Base-by-base conservation (phyloP, 495 filamentous ascomycete species). In the Echria macrotheca region DNA sequence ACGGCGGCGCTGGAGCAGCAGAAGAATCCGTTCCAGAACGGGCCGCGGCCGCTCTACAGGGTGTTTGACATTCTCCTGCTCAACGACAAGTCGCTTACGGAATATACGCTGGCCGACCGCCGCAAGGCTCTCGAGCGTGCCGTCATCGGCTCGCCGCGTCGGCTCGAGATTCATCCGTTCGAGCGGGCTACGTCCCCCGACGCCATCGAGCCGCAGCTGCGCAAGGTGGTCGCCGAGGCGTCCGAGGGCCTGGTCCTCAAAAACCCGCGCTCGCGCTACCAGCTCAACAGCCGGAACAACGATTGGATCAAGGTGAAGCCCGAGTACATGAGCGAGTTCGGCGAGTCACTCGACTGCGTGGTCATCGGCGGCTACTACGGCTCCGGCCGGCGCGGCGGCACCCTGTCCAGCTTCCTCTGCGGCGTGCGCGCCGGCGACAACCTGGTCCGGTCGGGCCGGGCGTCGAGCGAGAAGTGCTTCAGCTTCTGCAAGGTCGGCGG, bases 241-340 rank as follows among this genome's bases (percentile, higher is more conserved):
- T 89, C 86, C 2, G 93, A 98, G 64, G 93, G 93, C 4, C 70
- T 98, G 5, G 90, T 98, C 0, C 70, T 98, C 48, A 98, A 98
- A 69, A 97, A 96, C 58, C 93, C 93, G 4, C 75, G 85, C 10
- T 93, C 89, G 2, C 70, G 78, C 40, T 98, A 98, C 62, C 79
- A 82, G 21, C 72, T 96, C 24, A 96, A 95, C 64, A 86, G 89
- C 54, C 86, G 93, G 23, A 93, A 93, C 59, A 89, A 96, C 58
- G 86, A 95, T 70, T 98, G 93, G 93, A 87, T 97, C 73, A 98
- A 98, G 64, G 90, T 98, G 15, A 98, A 98, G 63, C 93, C 93
- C 4, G 93, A 98, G 50, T 98, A 98, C 68, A 96, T 98, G 93
- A 83, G 82, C 19, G 93, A 95, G 54, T 96, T 91, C 61, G 93